Conservation (phyloP, 371 early-diverging fungal species). For the Paraphysoderma sedebokerense region DNA sequence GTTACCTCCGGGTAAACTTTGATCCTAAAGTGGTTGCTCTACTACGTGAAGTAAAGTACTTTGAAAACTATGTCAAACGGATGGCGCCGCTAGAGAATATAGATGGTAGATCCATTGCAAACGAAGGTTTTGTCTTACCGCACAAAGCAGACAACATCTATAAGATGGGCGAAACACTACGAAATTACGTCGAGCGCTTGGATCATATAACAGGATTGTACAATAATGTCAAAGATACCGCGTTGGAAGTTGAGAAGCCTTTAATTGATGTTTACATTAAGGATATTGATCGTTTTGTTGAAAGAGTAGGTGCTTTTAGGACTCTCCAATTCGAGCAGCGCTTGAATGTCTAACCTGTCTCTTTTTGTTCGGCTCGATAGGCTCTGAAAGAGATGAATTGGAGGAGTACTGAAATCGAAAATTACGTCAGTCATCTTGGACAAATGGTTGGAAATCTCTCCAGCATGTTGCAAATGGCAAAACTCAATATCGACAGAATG, state of each 20-base stretch:
- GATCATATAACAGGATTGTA: constrained; percentile 28
- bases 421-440: constrained; percentile 19
- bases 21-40: constrained; percentile 42
- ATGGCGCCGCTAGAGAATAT: constrained; percentile 4
- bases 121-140: constrained; percentile 15
- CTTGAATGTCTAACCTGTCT: constrained; percentile 22
- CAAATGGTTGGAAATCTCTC: constrained; percentile 23
- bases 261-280: constrained; percentile 23
- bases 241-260: constrained; percentile 33
- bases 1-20: constrained; percentile 29
- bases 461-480: constrained; percentile 22
- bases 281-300: constrained; percentile 27
- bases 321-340: too few relatives aligned
- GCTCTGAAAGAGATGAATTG: constrained; percentile 5
- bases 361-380: too few relatives aligned
- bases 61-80: constrained; percentile 16
- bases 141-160: constrained; percentile 24
- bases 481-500: constrained; percentile 32
- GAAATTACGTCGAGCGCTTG: constrained; percentile 29
- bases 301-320: too few relatives aligned
- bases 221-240: constrained; percentile 26
- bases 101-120: constrained; percentile 15
- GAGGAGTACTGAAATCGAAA: constrained; percentile 19
- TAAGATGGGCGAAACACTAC: constrained; percentile 28
- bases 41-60: constrained; percentile 35